phyloP scores from a whole-genome alignment of 371 early-diverging fungal species.

The Mucor velutinosus region DNA sequence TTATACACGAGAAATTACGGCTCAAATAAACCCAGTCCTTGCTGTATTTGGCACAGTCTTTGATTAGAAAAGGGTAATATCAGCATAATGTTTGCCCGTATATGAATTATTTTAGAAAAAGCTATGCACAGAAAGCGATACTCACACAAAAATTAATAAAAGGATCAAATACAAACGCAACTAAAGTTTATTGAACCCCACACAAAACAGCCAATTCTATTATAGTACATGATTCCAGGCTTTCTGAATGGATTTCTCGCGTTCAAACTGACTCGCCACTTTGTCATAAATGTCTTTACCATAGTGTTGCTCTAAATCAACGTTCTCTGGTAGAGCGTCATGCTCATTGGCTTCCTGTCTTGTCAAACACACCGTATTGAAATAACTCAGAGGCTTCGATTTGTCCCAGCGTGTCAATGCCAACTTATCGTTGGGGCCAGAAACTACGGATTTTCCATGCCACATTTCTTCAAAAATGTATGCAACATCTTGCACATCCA shows the following conservation, averaged over 20 bases:
- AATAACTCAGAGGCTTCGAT: slow-evolving; percentile 60
- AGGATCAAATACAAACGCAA: background rate
- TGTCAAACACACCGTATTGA: slow-evolving; percentile 86
- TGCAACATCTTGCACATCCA: slow-evolving; percentile 76
- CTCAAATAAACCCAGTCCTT: too few species aligned
- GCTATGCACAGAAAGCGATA: too few species aligned
- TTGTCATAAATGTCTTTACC: slow-evolving; percentile 27
- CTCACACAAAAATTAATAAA: background rate
- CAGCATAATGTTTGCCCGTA: too few species aligned
- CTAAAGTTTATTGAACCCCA: background rate
- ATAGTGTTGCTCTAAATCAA: slow-evolving; percentile 43
- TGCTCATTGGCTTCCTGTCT: slow-evolving; percentile 72
- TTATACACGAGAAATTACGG: too few species aligned
- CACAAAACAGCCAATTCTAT: background rate
- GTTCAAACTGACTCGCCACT: slow-evolving; percentile 11
- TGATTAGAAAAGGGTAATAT: too few species aligned
- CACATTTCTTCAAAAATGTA: slow-evolving; percentile 91
- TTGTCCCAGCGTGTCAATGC: slow-evolving; percentile 81
- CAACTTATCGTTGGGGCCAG: slow-evolving; percentile 74
- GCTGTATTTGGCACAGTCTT: too few species aligned
- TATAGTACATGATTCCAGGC: slow-evolving; percentile 27
- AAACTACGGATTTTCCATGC: slow-evolving; percentile 79
- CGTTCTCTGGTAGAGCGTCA: slow-evolving; percentile 42
- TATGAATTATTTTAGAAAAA: too few species aligned
- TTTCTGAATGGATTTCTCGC: slow-evolving; percentile 8